Evolutionary conservation across 176 grass and related monocot genomes (phyloP).

Genomic region (Areca catechu): DNA sequence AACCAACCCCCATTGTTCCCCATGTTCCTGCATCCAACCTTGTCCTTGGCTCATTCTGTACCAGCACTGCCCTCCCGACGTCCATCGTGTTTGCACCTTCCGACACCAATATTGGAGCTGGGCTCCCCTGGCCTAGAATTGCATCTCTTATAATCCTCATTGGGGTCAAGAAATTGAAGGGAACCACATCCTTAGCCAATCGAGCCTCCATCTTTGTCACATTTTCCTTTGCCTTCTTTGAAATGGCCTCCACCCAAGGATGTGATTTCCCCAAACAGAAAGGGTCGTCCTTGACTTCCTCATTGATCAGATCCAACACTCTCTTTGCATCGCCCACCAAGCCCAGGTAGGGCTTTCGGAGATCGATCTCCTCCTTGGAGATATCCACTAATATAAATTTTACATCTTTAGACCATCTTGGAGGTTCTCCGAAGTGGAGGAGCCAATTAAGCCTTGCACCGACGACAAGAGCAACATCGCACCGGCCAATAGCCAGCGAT

Average conservation of each 20-base stretch:
- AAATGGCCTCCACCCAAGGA: slow-evolving; percentile 75
- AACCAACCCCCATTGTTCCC: slow-evolving; percentile 95
- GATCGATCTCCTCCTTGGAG: slow-evolving; percentile 66
- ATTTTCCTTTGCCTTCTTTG: slow-evolving; percentile 73
- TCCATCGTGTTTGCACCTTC: slow-evolving; percentile 98
- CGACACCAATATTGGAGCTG: slow-evolving; percentile 60
- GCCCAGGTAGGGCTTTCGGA: slow-evolving; percentile 67
- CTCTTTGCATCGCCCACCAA: slow-evolving; percentile 64
- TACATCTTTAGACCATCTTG: slow-evolving; percentile 85
- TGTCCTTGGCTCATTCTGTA: slow-evolving; percentile 87
- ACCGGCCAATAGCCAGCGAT: slow-evolving; percentile 64
- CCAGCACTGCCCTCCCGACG: slow-evolving; percentile 76
- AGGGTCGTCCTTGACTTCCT: slow-evolving; percentile 78
- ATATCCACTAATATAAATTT: slow-evolving; percentile 86
- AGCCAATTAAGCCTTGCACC: slow-evolving; percentile 88
- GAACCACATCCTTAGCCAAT: slow-evolving; percentile 59
- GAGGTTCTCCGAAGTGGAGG: slow-evolving; percentile 80
- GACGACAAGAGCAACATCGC: slow-evolving; percentile 66
- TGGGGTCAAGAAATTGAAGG: slow-evolving; percentile 90
- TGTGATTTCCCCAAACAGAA: slow-evolving; percentile 69
- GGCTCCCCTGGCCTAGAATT: slow-evolving; percentile 57
- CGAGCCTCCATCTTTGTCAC: slow-evolving; percentile 66
- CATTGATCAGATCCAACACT: slow-evolving; percentile 53
- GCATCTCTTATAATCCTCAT: slow-evolving; percentile 82
- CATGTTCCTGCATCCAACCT: slow-evolving; percentile 95